Evolutionary conservation across 2,329 filamentous ascomycete species (phyloP), one percentile per base, ranked within the genome.

Genomic region (Exophiala phaeomuriformis): DNA sequence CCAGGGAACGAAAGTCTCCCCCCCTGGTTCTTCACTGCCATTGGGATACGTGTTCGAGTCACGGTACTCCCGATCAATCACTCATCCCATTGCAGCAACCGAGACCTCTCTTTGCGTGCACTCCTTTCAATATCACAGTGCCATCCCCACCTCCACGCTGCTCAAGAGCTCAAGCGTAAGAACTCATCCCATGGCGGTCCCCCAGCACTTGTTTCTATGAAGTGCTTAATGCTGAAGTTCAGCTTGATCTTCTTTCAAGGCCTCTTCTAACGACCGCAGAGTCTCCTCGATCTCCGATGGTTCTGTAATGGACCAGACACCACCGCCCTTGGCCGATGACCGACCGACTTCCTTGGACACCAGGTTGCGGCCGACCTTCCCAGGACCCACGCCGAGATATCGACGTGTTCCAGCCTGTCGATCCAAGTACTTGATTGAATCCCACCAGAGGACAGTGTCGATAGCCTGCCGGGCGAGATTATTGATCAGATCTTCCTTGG

Each of bases 361-460:
- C 5, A 97, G 75, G 67, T 96, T 96, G 53, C 90, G 79, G 0
- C 91, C 91, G 1, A 97, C 91, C 68, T 95, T 95, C 3, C 91
- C 91, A 0, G 91, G 91, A 0, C 91, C 91, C 58, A 97, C 88
- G 41, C 91, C 91, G 47, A 97, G 80, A 86, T 91, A 96, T 52
- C 90, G 77, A 63, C 84, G 78, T 12, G 95, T 87, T 58, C 84
- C 84, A 65, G 85, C 80, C 64, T 93, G 83, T 67, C 93, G 84
- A 67, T 96, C 88, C 47, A 96, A 74, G 65, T 94, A 95, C 61
- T 82, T 83, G 64, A 97, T 90, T 64, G 88, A 93, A 62, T 94
- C 88, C 84, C 90, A 95, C 91, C 91, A 97, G 55, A 81, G 78
- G 40, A 97, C 89, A 31, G 90, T 96, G 72, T 95, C 89, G n/a